These are phyloP conservation scores for Cryptosporidium parvum DNA, from an alignment of 169 alveolate genomes.

Conservation along the genomic window DNA sequence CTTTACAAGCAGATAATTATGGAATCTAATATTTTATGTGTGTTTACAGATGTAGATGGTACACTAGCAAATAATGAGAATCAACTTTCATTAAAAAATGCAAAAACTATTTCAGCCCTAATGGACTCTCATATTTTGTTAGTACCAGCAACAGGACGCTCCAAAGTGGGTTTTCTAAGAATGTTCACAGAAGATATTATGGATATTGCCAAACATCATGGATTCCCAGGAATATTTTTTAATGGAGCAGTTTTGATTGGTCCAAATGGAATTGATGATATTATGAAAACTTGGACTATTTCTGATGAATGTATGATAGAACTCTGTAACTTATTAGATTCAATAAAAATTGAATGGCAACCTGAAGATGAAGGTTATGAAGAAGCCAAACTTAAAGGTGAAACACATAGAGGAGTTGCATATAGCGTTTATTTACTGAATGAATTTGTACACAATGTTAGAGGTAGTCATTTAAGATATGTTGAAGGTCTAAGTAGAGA, in stretches of 20 bases:
- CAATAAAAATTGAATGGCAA: slow-evolving; percentile 69
- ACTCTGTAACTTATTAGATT: slow-evolving; percentile 53
- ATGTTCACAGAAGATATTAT: slow-evolving; percentile 59
- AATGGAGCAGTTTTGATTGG: slow-evolving; percentile 71
- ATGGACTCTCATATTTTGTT: slow-evolving; percentile 52
- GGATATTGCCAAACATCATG: slow-evolving; percentile 72
- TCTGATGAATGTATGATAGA: slow-evolving; percentile 53
- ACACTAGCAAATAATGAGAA: slow-evolving; percentile 53
- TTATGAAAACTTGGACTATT: slow-evolving; percentile 60
- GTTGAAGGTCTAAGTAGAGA: slow-evolving; percentile 69
- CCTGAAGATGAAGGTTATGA: slow-evolving; percentile 70
- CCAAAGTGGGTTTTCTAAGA: slow-evolving; percentile 57
- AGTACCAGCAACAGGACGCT: slow-evolving; percentile 74
- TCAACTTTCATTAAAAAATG: slow-evolving; percentile 47
- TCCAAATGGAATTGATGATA: slow-evolving; percentile 64
- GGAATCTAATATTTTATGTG: slow-evolving; percentile 42
- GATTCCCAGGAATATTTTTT: slow-evolving; percentile 68
- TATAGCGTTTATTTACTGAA: slow-evolving; percentile 64
- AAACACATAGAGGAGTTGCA: slow-evolving; percentile 48
- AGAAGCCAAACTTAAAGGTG: slow-evolving; percentile 52
- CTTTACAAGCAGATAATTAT: background rate
- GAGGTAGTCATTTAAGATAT: slow-evolving; percentile 27
- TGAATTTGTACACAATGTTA: slow-evolving; percentile 47
- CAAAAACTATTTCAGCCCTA: slow-evolving; percentile 41
- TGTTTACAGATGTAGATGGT: slow-evolving; percentile 73